Evolutionary conservation across 768 basidiomycete species (phyloP), one percentile per base, ranked within the genome.

Genomic region (Rubroboletus satanas): DNA sequence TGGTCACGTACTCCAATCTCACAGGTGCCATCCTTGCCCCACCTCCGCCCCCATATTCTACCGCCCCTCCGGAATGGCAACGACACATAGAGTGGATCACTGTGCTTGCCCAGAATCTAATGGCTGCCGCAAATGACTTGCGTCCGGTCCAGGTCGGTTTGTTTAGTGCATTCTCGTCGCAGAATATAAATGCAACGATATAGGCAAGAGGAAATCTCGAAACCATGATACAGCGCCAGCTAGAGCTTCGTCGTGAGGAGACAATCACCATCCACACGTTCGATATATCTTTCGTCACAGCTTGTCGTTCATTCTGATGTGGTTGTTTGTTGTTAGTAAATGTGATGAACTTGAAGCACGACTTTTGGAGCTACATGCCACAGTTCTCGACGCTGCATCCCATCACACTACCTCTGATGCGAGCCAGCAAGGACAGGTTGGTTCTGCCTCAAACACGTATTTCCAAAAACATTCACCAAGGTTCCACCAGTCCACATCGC

Each of bases 91-190:
- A 91, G 65, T 92, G 92, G 88, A 87, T 94, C 49, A 83, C 79
- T 11, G 76, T 89, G 2, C 79, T 93, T 50, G 83, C 83, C 7
- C 88, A 91, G 68, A 96, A 95, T 68, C 79, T 96, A 53, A 90
- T 94, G 83, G 89, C 87, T 14, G 88, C 90, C 17, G 90, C 89
- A 36, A 96, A 96, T 64, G 92, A 93, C 62, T 72, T 95, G 48
- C 82, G 93, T 26, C 93, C 92, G 1, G 88, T 93, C 5, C 93
- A 95, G 80, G 91, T 85, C 26, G 11, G 72, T 66, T 58, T 41
- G 51, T 44, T 48, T 48, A n/a, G 29, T 55, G 33, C 37, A 28
- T 18, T 17, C 21, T 7, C 26, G 28, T 44, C 17, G 17, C 32
- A 53, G 28, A 55, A 50, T 33, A 44, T 31, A 31, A 28, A 61